These are phyloP conservation scores for Castanea sativa DNA, from an alignment of 306 rosid species.

Conservation along the genomic window DNA sequence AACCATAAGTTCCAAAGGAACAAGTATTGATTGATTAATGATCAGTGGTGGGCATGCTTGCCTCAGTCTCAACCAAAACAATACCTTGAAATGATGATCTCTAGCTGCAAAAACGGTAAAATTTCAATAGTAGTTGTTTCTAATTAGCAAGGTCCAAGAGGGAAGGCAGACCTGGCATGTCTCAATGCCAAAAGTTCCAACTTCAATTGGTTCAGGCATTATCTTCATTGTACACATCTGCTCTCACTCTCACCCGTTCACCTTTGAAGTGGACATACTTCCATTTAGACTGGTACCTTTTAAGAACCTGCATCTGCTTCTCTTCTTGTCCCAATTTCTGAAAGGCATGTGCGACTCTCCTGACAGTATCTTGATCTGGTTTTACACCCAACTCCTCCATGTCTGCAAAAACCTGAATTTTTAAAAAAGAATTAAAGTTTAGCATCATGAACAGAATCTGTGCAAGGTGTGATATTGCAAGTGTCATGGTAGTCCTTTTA, in stretches of 20 bases:
- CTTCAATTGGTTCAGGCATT: conserved; percentile 27
- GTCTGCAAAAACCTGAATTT: conserved; percentile 75
- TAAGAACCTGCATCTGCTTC: conserved; percentile 50
- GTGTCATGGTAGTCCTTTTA: conserved; percentile 17
- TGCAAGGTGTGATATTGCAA: not conserved
- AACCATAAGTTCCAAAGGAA: not conserved
- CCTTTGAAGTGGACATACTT: conserved; percentile 81
- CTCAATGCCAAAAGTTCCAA: conserved; percentile 2
- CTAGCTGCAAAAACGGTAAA: not conserved
- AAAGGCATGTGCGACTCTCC: conserved; percentile 65
- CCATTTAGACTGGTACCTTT: conserved; percentile 72
- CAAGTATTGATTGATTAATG: too few relatives aligned
- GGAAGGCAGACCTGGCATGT: not conserved
- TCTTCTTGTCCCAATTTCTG: conserved; percentile 62
- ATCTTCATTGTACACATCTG: conserved; percentile 38
- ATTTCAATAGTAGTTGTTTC: not conserved
- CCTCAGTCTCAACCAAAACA: not conserved
- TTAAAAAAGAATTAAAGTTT: conserved; percentile 6
- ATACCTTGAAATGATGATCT: not conserved
- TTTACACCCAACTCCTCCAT: conserved; percentile 81
- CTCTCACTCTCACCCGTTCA: conserved; percentile 73
- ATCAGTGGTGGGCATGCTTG: too few relatives aligned
- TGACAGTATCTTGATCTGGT: conserved; percentile 86
- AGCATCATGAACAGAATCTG: not conserved
- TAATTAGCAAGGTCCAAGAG: not conserved